phyloP scores from a whole-genome alignment of 352 stramenopile genomes.

The Aphanomyces invadans region DNA sequence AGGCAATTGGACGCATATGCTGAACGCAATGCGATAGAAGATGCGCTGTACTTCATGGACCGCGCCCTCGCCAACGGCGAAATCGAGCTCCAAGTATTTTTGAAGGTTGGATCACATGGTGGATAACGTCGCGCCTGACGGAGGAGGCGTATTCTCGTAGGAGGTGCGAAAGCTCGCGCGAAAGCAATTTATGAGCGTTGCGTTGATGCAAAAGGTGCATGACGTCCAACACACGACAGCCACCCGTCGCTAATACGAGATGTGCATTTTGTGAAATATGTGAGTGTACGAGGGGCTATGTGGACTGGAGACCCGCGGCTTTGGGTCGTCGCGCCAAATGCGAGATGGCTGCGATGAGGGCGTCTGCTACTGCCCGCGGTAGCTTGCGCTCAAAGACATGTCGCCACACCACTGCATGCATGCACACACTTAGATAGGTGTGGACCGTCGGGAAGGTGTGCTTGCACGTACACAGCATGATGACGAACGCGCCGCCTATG shows the following conservation, averaged over 20 bases:
- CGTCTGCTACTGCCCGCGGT: slow-evolving; percentile 11
- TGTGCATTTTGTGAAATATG: too few relatives aligned
- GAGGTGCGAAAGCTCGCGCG: slow-evolving; percentile 84
- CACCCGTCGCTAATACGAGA: too few relatives aligned
- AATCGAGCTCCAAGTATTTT: slow-evolving; percentile 73
- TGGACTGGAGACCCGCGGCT: background rate
- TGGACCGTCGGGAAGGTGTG: too few relatives aligned
- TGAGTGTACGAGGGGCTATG: too few relatives aligned
- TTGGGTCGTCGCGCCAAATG: background rate
- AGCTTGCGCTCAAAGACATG: slow-evolving; percentile 1
- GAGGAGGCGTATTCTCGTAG: background rate
- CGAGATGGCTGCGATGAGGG: slow-evolving; percentile 19
- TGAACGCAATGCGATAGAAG: slow-evolving; percentile 83
- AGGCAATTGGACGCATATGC: slow-evolving; percentile 32
- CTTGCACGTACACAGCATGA: slow-evolving; percentile 7
- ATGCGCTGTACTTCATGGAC: slow-evolving; percentile 89
- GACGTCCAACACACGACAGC: slow-evolving; percentile 45
- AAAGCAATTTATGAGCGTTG: slow-evolving; percentile 87
- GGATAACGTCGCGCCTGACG: background rate
- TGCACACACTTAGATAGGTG: background rate
- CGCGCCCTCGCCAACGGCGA: slow-evolving; percentile 79
- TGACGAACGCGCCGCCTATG: background rate
- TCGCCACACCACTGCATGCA: slow-evolving; percentile 23
- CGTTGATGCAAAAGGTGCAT: slow-evolving; percentile 83
- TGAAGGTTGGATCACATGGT: slow-evolving; percentile 47